Base-by-base conservation (phyloP, 2,329 filamentous ascomycete genomes). In the Fusarium sp. region DNA sequence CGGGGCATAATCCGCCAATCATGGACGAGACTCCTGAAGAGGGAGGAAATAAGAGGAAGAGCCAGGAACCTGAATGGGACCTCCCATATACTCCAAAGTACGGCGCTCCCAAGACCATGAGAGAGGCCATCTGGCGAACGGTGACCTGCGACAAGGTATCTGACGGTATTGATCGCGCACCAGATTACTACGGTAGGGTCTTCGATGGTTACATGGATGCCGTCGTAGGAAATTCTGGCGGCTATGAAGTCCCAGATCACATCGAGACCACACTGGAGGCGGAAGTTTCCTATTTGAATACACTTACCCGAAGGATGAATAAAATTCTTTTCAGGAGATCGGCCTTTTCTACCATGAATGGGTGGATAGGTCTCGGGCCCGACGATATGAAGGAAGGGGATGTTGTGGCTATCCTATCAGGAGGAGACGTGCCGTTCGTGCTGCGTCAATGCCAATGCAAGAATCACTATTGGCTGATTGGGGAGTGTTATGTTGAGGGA, bases 401-500 rank as follows among this genome's bases (percentile, higher is more conserved):
- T 48, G 5, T 48, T 28, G 37, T 57, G 9, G 40, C 34, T 5
- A 11, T 57, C 10, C 40, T 57, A 11, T 57, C 54, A 6, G 54
- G 54, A 16, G 54, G 54, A 0, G 43, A 50, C 27, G 43, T 50
- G 3, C 54, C 43, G 6, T 46, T 48, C 13, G 54, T 48, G 30
- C 43, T 57, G 5, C 54, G 54, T 8, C 43, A 8, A n/a, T 50
- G 43, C 7, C 16, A 16, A 5, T 50, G 43, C 30, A 37, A 36
- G 8, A 11, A 48, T 47, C 39, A 40, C 4, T 58, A 58, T 16
- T 10, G 15, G 23, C 7, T 58, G 3, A 58, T 58, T 39, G 54
- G 54, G n/a, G 54, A 58, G 15, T 58, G 54, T 34, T 58, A 58
- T 18, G 43, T 58, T 15, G 54, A 58, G 16, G 54, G 54, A 11